A percentile compares a stretch with the other conserved stretches of the same genome.
These are phyloP conservation scores for Backusella westeae DNA, from an alignment of 192 early-diverging fungal genomes.

Conservation along the genomic window DNA sequence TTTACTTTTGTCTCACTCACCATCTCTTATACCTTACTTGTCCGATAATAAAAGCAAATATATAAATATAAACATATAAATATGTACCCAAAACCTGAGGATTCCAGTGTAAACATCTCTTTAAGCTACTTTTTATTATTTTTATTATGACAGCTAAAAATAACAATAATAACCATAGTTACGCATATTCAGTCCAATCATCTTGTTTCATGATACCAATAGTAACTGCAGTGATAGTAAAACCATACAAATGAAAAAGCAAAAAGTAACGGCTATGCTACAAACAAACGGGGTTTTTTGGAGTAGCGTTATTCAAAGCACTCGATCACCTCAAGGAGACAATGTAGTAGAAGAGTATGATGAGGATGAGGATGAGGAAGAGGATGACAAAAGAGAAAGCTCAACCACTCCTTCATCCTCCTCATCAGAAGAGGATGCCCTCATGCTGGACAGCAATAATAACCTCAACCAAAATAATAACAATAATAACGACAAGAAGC, in stretches of 20 bases:
- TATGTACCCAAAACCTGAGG: not conserved
- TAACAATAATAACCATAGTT: not conserved
- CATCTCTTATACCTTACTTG: no score
- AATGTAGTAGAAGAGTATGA: not conserved
- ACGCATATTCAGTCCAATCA: slow-evolving; percentile 20
- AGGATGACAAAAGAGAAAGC: not conserved
- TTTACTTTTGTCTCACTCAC: not conserved
- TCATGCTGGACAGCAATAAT: not conserved
- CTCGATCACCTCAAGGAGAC: not conserved
- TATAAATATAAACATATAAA: not conserved
- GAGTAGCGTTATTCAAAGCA: slow-evolving; percentile 16
- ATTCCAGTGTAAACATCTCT: not conserved
- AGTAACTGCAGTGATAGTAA: not conserved
- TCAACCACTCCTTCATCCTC: not conserved
- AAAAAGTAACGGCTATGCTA: slow-evolving; percentile 13
- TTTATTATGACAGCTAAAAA: not conserved
- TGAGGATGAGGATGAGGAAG: not conserved
- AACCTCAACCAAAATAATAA: not conserved
- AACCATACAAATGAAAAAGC: slow-evolving; percentile 9
- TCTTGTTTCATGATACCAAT: slow-evolving; percentile 19
- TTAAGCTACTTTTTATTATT: not conserved
- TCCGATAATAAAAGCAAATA: not conserved
- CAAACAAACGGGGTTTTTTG: slow-evolving; percentile 12
- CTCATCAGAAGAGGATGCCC: not conserved
- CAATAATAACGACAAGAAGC: not conserved